Evolutionary conservation across 345 rosid genomes (phyloP), one percentile per base, ranked within the genome.

Genomic region (Theobroma cacao): DNA sequence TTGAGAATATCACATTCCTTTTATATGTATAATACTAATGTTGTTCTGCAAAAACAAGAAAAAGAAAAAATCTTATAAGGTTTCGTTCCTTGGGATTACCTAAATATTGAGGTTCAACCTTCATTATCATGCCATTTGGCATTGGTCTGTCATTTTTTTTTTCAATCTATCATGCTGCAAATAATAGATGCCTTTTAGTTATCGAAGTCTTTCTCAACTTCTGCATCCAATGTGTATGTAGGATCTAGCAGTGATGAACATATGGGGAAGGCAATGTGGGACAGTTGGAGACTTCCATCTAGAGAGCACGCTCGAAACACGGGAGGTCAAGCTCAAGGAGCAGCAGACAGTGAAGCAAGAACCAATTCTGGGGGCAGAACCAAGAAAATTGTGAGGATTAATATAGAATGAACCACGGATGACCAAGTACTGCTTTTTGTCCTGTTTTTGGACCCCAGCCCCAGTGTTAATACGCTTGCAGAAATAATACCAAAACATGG

Each of bases 341-440:
- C 52, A 10, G 77, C 79, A 15, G 63, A 60, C n/a, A 31, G 20
- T 36, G 65, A 53, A 62, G 11, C 71, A 2, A 59, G 86, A 77
- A 28, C 80, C 0, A 76, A 53, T 66, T 43, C 77, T 11, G 75
- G 76, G 5, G 80, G 77, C 2, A 81, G 81, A 75, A 75, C 81
- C 56, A 94, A 92, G 76, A 92, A 84, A n/a, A 86, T 90, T 45
- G 89, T 94, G 69, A 87, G 97, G 74, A 91, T 92, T 82, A 92
- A 90, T 84, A 91, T 94, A 75, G 95, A 94, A 31, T 94, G 78
- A 76, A 63, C 53, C 15, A 62, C 7, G 45, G 38, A 33, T 76
- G 40, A 26, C 36, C 52, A 41, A 24, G 0, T 38, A 43, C 20
- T 18, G 53, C 58, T 61, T 41, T 7, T 9, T 22, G 40, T 59